phyloP scores from a whole-genome alignment of 345 rosid genomes.

The Pugionium cornutum region DNA sequence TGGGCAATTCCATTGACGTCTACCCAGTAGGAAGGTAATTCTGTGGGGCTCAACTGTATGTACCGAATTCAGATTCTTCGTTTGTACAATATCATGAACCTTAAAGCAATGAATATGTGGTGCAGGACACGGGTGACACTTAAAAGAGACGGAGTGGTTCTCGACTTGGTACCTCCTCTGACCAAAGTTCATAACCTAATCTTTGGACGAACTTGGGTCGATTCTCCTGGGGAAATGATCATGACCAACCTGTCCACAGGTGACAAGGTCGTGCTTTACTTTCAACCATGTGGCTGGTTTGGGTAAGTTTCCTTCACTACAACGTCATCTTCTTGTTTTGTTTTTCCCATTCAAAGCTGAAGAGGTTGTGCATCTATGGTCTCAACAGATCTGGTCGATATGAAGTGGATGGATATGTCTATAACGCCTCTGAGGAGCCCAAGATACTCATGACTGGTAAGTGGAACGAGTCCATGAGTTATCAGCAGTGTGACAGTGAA shows the following conservation, averaged over 20 bases:
- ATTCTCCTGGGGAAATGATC: slow-evolving; percentile 76
- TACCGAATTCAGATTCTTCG: slow-evolving; percentile 3
- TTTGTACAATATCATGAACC: slow-evolving; percentile 2
- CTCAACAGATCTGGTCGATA: slow-evolving; percentile 75
- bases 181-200: slow-evolving; percentile 77
- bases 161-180: slow-evolving; percentile 79
- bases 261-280: slow-evolving; percentile 73
- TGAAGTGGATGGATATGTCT: slow-evolving; percentile 87
- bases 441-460: slow-evolving; percentile 86
- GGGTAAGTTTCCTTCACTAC: slow-evolving; percentile 51
- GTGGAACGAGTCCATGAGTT: slow-evolving; percentile 76
- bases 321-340: slow-evolving; percentile 17
- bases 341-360: slow-evolving; percentile 2
- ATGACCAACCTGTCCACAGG: slow-evolving; percentile 74
- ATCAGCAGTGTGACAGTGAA: slow-evolving; percentile 75
- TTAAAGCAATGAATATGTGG: slow-evolving; percentile 21
- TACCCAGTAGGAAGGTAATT: slow-evolving; percentile 78
- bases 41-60: background rate
- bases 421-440: slow-evolving; percentile 75
- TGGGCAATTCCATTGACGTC: slow-evolving; percentile 76
- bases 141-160: slow-evolving; percentile 70
- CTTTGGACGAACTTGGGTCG: slow-evolving; percentile 84
- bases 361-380: slow-evolving; percentile 6
- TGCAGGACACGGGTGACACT: slow-evolving; percentile 74
- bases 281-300: slow-evolving; percentile 85